These are phyloP conservation scores for Aspergillus tubingensis DNA, from an alignment of 2,329 filamentous ascomycete species.

Conservation along the genomic window DNA sequence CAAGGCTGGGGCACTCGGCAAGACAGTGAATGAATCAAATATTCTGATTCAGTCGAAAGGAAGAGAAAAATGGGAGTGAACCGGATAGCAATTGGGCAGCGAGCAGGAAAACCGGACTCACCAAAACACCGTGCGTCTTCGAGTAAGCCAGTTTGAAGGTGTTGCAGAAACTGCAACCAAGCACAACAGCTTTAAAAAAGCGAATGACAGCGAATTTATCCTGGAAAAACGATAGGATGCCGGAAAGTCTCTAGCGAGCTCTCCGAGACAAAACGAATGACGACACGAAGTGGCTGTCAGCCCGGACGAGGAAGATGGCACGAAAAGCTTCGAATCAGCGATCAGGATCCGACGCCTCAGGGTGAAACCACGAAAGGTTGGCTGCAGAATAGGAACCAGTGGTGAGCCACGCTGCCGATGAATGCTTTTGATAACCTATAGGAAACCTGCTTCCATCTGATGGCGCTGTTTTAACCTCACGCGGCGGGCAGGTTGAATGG, in stretches of 20 bases:
- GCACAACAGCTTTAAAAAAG: constrained; percentile 44
- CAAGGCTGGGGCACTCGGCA: constrained; percentile 9
- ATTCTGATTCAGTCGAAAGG: constrained; percentile 17
- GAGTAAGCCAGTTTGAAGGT: constrained; percentile 54
- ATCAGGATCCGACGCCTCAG: constrained; percentile 29
- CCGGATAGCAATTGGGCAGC: constrained; percentile 21
- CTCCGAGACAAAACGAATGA: constrained; percentile 50
- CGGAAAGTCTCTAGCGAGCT: constrained; percentile 35
- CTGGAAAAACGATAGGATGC: constrained; percentile 42
- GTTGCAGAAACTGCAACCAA: constrained; percentile 48
- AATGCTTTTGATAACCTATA: constrained; percentile 21
- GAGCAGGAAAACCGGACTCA: constrained; percentile 36
- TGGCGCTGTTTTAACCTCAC: constrained; percentile 11
- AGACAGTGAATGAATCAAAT: constrained; percentile 23
- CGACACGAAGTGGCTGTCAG: constrained; percentile 38
- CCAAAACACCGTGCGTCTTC: constrained; percentile 49
- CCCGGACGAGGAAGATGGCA: constrained; percentile 34
- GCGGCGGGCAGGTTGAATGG: constrained; percentile 12
- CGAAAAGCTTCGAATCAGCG: constrained; percentile 39
- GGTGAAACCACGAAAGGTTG: constrained; percentile 33
- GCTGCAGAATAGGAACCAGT: constrained; percentile 33
- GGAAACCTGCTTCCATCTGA: constrained; percentile 23
- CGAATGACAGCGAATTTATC: constrained; percentile 50
- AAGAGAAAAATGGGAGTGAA: neutral
- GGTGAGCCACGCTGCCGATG: constrained; percentile 27